These are phyloP conservation scores for Phylloporus arenicola DNA, from an alignment of 768 basidiomycete genomes.

Conservation along the genomic window DNA sequence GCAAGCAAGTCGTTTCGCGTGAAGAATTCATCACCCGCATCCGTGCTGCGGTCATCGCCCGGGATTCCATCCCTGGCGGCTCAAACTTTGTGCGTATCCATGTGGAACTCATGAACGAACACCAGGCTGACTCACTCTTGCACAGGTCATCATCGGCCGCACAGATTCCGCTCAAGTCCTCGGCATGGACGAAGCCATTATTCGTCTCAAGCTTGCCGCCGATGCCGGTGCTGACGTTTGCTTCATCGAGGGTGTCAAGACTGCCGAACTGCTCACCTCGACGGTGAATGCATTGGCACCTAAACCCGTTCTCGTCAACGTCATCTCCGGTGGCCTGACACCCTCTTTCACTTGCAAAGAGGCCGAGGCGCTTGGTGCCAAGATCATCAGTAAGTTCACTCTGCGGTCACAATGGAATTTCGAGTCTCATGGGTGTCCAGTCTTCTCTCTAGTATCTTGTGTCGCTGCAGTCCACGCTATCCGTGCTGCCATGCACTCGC, in stretches of 20 bases:
- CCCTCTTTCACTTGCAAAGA: constrained; percentile 67
- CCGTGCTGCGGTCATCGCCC: constrained; percentile 71
- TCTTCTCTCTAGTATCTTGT: constrained; percentile 72
- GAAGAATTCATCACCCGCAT: constrained; percentile 73
- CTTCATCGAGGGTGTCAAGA: constrained; percentile 77
- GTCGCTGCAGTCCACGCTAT: constrained; percentile 76
- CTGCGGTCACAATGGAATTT: neutral
- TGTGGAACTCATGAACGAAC: neutral
- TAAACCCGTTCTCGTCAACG: constrained; percentile 75
- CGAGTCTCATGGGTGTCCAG: constrained; percentile 28
- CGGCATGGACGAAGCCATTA: constrained; percentile 72
- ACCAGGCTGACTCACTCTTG: neutral
- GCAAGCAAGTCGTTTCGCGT: constrained; percentile 76
- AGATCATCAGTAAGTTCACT: constrained; percentile 63
- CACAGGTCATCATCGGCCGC: constrained; percentile 64
- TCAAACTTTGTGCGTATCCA: constrained; percentile 61
- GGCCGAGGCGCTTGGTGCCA: constrained; percentile 66
- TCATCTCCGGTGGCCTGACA: constrained; percentile 73
- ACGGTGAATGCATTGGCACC: constrained; percentile 67
- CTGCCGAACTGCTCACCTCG: constrained; percentile 53
- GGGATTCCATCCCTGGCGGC: constrained; percentile 67
- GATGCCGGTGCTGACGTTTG: constrained; percentile 75
- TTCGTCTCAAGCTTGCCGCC: constrained; percentile 61
- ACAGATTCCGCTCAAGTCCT: constrained; percentile 76
- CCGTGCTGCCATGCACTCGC: constrained; percentile 67